Base-by-base conservation (phyloP, 139 green algal species). In the Haematococcus lacustris region DNA sequence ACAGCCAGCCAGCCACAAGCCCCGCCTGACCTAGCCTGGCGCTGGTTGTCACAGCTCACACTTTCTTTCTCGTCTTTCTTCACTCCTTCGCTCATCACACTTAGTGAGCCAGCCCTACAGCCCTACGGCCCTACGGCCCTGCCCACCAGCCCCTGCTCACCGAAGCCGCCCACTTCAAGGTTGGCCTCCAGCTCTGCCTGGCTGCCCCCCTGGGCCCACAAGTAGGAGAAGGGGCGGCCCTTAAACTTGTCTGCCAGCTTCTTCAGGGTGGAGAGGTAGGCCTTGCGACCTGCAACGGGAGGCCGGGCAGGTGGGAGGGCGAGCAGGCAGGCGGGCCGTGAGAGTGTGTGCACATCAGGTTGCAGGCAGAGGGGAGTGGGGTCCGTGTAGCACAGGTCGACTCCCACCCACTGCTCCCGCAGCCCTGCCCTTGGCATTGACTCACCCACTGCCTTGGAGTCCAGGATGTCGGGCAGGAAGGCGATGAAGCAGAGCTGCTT, bases 401-500 rank as follows among this genome's bases (percentile, higher is more conserved):
- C 47, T 9, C 47, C 9, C 47, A 57, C 47, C 47, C 47, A 57
- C 47, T 9, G 13, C 47, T 17, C 47, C 47, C 9, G 13, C 9
- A 9, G 13, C 47, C 47, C 17, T 17, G 17, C 47, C 47, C 47
- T 9, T 28, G 17, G 13, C 47, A 57, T 17, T 9, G 9, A 9
- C 47, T 28, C 47, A 57, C 9, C 47, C 47, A 57, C 47, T 28
- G 91, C 93, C 67, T 84, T 81, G 37, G 76, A 84, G 86, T 97
- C 93, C 34, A 97, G 76, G 76, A 97, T 96, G 83, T 97, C 74
- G 3, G 92, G 92, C 67, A 97, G 79, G 82, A 97, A 97, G 43
- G 84, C 88, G 5, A 97, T 28, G 23, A 97, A 80, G 79, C 81
- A 96, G 70, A 97, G 83, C 84, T 90, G 81, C n/a, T n/a, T n/a